Evolutionary conservation across 805 yeast species (phyloP), one percentile per base, ranked within the genome.

Genomic region (Tetrapisispora arboricola): DNA sequence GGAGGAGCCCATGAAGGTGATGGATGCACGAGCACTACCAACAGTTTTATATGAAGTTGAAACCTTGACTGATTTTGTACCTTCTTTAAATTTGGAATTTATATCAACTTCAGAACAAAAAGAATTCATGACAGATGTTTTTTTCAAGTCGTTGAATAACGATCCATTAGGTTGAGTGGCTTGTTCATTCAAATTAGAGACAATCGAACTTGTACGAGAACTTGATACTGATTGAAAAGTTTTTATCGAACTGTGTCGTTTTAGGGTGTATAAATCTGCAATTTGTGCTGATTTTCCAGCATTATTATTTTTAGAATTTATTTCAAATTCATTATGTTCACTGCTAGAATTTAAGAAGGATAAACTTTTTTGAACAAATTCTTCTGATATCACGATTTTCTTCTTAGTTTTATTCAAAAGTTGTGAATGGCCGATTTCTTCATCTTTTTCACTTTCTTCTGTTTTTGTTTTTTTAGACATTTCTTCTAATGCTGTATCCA

Each of bases 1-100:
- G 22, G 58, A 55, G 33, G 58, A 58, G 10, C 79, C 73, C 53
- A 75, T 54, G 41, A 71, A 72, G 35, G 80, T 71, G 46, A 82
- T 71, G 8, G 82, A 73, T 1, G 82, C 75, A 45, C 68, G 72
- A 4, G 74, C 63, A 7, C 80, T 74, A 1, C 76, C 67, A 1
- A 75, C 79, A 10, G 71, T 68, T 54, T 69, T 76, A 50, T 75
- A 73, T 22, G 71, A 67, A 26, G 72, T 72, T 34, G 75, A 67
- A 5, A 75, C 58, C 1, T 74, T 75, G 16, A 79, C 82, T 6
- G 62, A 53, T 30, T 61, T 64, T 19, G 61, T 65, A 19, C 69
- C 71, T 28, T 66, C 71, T 41, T 66, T 65, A 41, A 61, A 67
- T 26, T 61, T 64, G 12, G 60, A 64, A 35, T 61, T 66, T n/a